phyloP scores from a whole-genome alignment of 1,284 basidiomycete species.

The Schizopora paradoxa region DNA sequence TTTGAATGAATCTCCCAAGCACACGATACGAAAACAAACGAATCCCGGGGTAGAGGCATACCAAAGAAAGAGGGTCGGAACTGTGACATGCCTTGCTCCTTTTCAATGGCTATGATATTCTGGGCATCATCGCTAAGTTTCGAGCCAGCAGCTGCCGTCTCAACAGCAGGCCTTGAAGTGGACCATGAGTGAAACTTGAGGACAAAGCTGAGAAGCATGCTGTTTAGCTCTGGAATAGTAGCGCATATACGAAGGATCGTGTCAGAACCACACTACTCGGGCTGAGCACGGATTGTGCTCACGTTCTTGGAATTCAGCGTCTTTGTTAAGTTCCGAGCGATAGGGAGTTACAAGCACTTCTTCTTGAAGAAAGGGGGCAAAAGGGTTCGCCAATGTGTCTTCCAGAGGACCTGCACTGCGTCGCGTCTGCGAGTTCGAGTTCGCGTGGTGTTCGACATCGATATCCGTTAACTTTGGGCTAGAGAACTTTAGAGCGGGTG shows the following conservation, averaged over 20 bases:
- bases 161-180: slow-evolving; percentile 6
- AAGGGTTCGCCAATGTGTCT: slow-evolving; percentile 9
- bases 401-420: too few species aligned
- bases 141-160: slow-evolving; percentile 18
- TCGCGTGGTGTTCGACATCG: too few species aligned
- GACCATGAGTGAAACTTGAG: slow-evolving; percentile 17
- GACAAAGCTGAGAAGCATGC: slow-evolving; percentile 13
- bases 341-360: slow-evolving; percentile 7
- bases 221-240: slow-evolving; percentile 12
- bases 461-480: too few species aligned
- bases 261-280: background rate
- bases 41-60: slow-evolving; percentile 10
- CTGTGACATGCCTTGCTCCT: slow-evolving; percentile 38
- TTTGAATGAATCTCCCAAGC: background rate
- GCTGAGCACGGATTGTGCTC: slow-evolving; percentile 4
- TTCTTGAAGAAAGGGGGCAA: slow-evolving; percentile 7
- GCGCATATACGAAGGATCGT: slow-evolving; percentile 12
- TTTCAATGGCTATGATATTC: slow-evolving; percentile 23
- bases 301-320: slow-evolving; percentile 30
- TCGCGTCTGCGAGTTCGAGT: too few species aligned
- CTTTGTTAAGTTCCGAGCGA: slow-evolving; percentile 16
- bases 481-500: too few species aligned
- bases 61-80: slow-evolving; percentile 19
- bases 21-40: slow-evolving; percentile 1
- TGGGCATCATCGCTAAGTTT: slow-evolving; percentile 23